Evolutionary conservation across 805 yeast species (phyloP).

Genomic region (Monosporozyma aquatica): DNA sequence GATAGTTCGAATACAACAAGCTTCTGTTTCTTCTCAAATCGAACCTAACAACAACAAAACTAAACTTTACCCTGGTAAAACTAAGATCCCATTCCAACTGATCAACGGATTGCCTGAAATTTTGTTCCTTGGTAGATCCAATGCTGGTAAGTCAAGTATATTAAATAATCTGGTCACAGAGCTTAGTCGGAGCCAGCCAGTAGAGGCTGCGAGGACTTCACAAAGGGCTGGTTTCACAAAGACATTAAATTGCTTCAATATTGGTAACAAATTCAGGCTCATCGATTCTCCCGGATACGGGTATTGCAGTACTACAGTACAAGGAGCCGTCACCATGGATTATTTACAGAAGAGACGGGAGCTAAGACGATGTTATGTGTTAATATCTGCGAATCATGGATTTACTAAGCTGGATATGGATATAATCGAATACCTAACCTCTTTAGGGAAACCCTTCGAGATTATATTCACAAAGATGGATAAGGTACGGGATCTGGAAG

Average conservation of each 20-base stretch:
- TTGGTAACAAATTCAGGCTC: slow-evolving; percentile 53
- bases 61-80: slow-evolving; percentile 21
- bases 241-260: slow-evolving; percentile 61
- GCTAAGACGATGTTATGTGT: slow-evolving; percentile 49
- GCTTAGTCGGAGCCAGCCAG: slow-evolving; percentile 20
- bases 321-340: slow-evolving; percentile 60
- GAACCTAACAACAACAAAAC: too few species aligned
- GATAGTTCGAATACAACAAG: too few species aligned
- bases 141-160: slow-evolving; percentile 79
- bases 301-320: slow-evolving; percentile 48
- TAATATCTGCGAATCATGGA: slow-evolving; percentile 55
- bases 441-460: slow-evolving; percentile 59
- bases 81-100: slow-evolving; percentile 25
- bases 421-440: slow-evolving; percentile 42
- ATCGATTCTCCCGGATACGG: slow-evolving; percentile 94
- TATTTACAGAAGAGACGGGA: slow-evolving; percentile 49
- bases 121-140: slow-evolving; percentile 68
- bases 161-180: slow-evolving; percentile 50
- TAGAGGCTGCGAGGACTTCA: slow-evolving; percentile 44
- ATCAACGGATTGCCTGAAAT: slow-evolving; percentile 56
- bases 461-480: slow-evolving; percentile 74
- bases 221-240: slow-evolving; percentile 47
- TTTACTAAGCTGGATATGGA: slow-evolving; percentile 46
- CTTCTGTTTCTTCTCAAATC: too few species aligned
- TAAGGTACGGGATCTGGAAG: slow-evolving; percentile 33